Base-by-base conservation (phyloP, 768 basidiomycete species). In the Lactarius akahatsu region DNA sequence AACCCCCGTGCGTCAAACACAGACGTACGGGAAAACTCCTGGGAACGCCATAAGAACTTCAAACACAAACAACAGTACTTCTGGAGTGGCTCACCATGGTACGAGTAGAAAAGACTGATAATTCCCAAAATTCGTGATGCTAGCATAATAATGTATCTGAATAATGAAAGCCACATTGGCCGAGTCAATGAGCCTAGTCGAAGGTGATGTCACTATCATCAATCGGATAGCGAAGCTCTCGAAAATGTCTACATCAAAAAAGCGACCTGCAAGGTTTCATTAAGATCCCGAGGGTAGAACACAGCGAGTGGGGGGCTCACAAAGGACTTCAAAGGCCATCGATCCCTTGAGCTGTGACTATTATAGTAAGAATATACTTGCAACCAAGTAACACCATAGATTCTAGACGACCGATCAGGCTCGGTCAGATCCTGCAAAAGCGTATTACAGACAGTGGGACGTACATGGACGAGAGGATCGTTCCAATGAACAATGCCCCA, bases 391-490 rank as follows among this genome's bases (percentile, higher is more conserved):
- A n/a, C n/a, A n/a, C n/a, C n/a, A n/a, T n/a, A n/a, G n/a, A n/a
- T n/a, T n/a, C n/a, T n/a, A n/a, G n/a, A n/a, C n/a, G n/a, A n/a
- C n/a, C n/a, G n/a, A 32, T 52, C 32, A 10, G 16, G n/a, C 47
- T 23, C 47, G n/a, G 15, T 50, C n/a, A 50, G 47, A 3, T 50
- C 11, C 23, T 23, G 11, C 23, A 11, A 50, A 1, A 50, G 23
- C 23, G 4, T 23, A 10, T 13, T 7, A 32, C 10, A 18, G 16
- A 11, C 0, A 32, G 6, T 36, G 20, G 20, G 20, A 32, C 30
- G 13, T 43, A 63, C 62, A 63, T 41, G 41, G 62, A 56, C 13
- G 62, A 63, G 26, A 15, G 40, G 40, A 63, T 8, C 7, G 43
- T 26, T 15, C 55, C 62, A 18, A 50, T 6, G 47, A 50, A 8